Evolutionary conservation across 352 stramenopile species (phyloP).

Genomic region (Pythium inflatum): DNA sequence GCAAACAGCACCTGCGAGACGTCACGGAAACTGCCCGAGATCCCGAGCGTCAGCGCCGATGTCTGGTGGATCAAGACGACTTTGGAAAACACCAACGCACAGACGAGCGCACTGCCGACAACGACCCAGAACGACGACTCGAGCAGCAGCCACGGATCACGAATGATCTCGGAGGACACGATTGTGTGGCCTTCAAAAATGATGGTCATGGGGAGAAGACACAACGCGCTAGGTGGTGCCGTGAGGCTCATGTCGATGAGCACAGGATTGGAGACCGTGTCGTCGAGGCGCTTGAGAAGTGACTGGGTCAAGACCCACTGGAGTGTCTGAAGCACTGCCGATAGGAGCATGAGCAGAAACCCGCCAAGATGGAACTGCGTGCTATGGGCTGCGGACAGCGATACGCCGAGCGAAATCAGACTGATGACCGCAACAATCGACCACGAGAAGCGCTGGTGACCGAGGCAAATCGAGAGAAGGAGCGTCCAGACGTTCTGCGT

Average conservation of each 20-base stretch:
- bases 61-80: conserved; percentile 84
- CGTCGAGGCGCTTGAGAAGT: conserved; percentile 56
- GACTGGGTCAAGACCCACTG: conserved; percentile 85
- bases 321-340: conserved; percentile 71
- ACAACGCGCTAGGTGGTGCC: conserved; percentile 65
- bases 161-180: conserved; percentile 39
- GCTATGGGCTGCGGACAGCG: conserved; percentile 69
- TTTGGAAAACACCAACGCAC: conserved; percentile 83
- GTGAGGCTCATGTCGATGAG: conserved; percentile 84
- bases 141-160: not conserved
- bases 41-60: conserved; percentile 77
- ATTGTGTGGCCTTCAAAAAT: conserved; percentile 50
- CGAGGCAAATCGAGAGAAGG: conserved; percentile 76
- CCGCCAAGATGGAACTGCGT: conserved; percentile 67
- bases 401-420: conserved; percentile 70
- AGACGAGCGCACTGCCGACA: conserved; percentile 39
- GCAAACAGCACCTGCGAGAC: conserved; percentile 79
- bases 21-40: conserved; percentile 83
- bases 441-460: conserved; percentile 61
- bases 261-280: conserved; percentile 55
- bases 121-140: not conserved
- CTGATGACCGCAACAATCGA: conserved; percentile 56
- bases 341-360: conserved; percentile 63
- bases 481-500: conserved; percentile 80
- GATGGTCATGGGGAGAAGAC: conserved; percentile 63